phyloP scores from a whole-genome alignment of 306 rosid genomes.

The Trifolium repens region DNA sequence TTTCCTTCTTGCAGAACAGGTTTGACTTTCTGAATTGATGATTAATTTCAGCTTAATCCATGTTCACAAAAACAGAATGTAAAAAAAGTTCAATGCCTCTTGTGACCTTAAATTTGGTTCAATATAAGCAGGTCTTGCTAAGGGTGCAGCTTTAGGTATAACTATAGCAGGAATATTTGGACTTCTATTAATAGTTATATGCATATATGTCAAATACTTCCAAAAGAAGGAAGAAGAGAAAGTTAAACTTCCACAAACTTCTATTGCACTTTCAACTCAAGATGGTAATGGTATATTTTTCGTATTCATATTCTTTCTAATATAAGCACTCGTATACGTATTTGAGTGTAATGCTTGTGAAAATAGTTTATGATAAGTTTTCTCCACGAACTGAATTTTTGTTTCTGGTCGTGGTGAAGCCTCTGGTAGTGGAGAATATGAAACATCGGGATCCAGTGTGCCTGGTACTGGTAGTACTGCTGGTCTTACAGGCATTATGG shows the following conservation, averaged over 20 bases:
- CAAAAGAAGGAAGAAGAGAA: constrained; percentile 52
- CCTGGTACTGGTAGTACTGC: constrained; percentile 38
- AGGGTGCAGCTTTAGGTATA: constrained; percentile 61
- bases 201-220: constrained; percentile 47
- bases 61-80: constrained; percentile 6
- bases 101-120: constrained; percentile 44
- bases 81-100: background rate
- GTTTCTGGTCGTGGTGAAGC: constrained; percentile 35
- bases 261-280: constrained; percentile 53
- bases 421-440: constrained; percentile 48
- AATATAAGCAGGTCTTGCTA: constrained; percentile 60
- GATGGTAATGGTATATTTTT: constrained; percentile 48
- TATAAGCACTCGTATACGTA: background rate
- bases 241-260: constrained; percentile 42
- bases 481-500: constrained; percentile 60
- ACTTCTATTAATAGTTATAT: constrained; percentile 51
- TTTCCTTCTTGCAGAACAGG: constrained; percentile 60
- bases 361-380: background rate
- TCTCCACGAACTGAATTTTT: constrained; percentile 10
- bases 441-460: constrained; percentile 54
- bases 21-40: constrained; percentile 42
- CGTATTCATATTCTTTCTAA: constrained; percentile 6
- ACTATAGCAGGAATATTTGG: constrained; percentile 61
- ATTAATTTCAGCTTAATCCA: constrained; percentile 30
- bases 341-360: background rate